A percentile compares a stretch with the other conserved stretches of the same genome.
Evolutionary conservation across 352 stramenopile species (phyloP).

Genomic region (Phytopythium kandeliae): DNA sequence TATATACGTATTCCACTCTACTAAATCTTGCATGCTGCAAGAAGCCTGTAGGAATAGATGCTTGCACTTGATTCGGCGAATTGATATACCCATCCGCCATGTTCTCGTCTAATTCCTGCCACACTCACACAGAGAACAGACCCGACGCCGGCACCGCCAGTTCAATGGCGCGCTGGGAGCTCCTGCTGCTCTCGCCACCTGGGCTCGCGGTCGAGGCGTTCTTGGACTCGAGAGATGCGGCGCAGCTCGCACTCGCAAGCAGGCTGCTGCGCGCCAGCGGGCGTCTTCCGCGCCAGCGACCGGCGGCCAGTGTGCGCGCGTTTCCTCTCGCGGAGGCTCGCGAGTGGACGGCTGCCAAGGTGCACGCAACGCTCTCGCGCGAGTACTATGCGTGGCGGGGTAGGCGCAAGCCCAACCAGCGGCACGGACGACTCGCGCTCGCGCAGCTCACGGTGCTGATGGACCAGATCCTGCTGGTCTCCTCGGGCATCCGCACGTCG

Average conservation of each 20-base stretch:
- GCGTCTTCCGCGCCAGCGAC: background rate
- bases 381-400: background rate
- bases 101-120: too few species aligned
- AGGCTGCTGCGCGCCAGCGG: background rate
- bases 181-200: slow-evolving; percentile 2
- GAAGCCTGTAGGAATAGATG: too few species aligned
- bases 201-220: background rate
- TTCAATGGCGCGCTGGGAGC: slow-evolving; percentile 2
- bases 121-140: too few species aligned
- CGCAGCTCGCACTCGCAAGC: background rate
- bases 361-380: slow-evolving; percentile 1
- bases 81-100: too few species aligned
- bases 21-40: too few species aligned
- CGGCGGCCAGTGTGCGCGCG: background rate
- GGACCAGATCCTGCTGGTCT: slow-evolving; percentile 30
- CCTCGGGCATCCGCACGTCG: slow-evolving; percentile 26
- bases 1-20: too few species aligned
- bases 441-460: slow-evolving; percentile 25
- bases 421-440: slow-evolving; percentile 6
- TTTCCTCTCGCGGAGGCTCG: slow-evolving; percentile 1
- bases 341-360: background rate
- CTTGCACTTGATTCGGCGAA: too few species aligned
- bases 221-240: background rate
- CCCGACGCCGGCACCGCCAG: too few species aligned
- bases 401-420: background rate